Evolutionary conservation across 2,329 filamentous ascomycete species (phyloP).

Genomic region (Fusarium sp.): DNA sequence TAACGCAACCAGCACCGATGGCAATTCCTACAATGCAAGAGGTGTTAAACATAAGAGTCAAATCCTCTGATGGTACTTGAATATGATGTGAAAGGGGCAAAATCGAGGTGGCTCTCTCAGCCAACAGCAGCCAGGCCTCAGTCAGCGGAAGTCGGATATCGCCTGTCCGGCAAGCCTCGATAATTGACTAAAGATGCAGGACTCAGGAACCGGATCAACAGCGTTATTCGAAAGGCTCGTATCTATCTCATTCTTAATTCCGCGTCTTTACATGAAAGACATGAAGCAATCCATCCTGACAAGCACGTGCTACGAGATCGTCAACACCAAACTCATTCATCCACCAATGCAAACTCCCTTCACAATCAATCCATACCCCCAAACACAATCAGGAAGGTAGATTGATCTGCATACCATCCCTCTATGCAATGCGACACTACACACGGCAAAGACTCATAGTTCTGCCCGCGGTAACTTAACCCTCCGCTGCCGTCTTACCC

Average conservation of each 20-base stretch:
- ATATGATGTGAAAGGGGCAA: background rate
- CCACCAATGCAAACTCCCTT: background rate
- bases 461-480: background rate
- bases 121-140: background rate
- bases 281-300: slow-evolving; percentile 7
- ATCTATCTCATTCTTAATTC: background rate
- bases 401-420: background rate
- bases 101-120: background rate
- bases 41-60: background rate
- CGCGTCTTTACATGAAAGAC: background rate
- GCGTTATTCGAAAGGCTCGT: background rate
- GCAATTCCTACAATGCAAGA: background rate
- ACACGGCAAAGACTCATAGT: background rate
- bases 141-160: background rate
- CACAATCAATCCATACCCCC: background rate
- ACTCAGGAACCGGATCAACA: background rate
- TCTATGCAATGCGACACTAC: background rate
- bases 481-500: background rate
- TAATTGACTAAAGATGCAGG: background rate
- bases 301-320: slow-evolving; percentile 12
- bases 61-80: background rate
- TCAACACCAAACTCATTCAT: background rate
- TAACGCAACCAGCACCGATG: background rate
- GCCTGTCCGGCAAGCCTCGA: background rate
- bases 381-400: background rate